Base-by-base conservation (phyloP, 108 stramenopile genomes). In the Cyclotella atomus region DNA sequence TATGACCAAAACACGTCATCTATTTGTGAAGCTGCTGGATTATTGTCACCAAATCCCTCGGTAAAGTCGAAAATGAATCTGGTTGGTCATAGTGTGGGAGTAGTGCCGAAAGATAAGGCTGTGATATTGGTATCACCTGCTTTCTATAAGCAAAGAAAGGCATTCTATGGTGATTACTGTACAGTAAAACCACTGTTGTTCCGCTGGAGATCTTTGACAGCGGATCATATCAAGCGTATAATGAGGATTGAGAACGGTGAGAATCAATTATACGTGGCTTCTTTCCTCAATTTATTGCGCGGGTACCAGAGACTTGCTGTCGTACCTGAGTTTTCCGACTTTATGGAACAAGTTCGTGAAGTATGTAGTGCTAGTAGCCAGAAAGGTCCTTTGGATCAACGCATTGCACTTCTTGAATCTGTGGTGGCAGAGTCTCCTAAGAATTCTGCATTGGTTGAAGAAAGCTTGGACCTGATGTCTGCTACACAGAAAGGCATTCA, bases 201-300 rank as follows among this genome's bases (percentile, higher is more conserved):
- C 29, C 44, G 59, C 3, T 80, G 79, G 79, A 38, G 15, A n/a
- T 62, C 72, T 8, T 70, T 80, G 19, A 57, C 72, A 12, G 79
- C 79, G 15, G 79, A 70, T 25, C 79, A 80, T 34, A 73, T 80
- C 72, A 70, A 71, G 30, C 12, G 60, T 10, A 74, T 80, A 21
- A 80, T 80, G 79, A 43, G 79, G 34, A 67, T 80, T 0, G 72
- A 64, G 33, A 66, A 20, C 25, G 65, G 65, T 19, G 73, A 75
- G 25, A 70, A 74, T 34, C 79, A 80, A 45, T 59, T 80, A 9
- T 80, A 80, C 46, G 79, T 80, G n/a, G 68, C 73, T 1, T 67
- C 73, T 6, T 62, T 64, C 44, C 28, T 80, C 25, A 33, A 63
- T 25, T 41, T 80, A 32, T 73, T 80, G 14, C 65, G 79, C 7